Base-by-base conservation (phyloP, 2,329 filamentous ascomycete genomes). In the Colletotrichum magnum region DNA sequence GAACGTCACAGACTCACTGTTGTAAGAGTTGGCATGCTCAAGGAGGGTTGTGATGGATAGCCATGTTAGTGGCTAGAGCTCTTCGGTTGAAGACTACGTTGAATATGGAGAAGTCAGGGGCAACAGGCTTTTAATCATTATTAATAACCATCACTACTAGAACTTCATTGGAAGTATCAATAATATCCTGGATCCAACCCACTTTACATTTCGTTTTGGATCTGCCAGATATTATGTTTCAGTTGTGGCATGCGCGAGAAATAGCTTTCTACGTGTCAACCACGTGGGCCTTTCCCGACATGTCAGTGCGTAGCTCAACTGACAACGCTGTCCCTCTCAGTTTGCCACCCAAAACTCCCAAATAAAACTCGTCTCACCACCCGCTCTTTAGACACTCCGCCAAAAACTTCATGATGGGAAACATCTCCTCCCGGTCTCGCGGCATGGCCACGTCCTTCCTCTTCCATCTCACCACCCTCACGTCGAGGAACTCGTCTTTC, bases 401-500 rank as follows among this genome's bases (percentile, higher is more conserved):
- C 74, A 94, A 87, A 74, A 92, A 98, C 76, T 92, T 89, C 94
- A 98, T 98, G 69, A 98, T 87, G 0, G 95, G 94, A 75, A 95
- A 77, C 87, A 97, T 95, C 85, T 98, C 95, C 12, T 97, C 94
- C 61, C 92, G 86, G 77, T 87, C 92, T 53, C 85, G 84, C n/a
- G 94, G 94, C 95, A 98, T 97, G 1, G 87, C 87, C 79, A 97
- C 94, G 6, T 91, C 93, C 3, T 79, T 80, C 76, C 91, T 89
- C 75, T 86, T 88, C 89, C 93, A 96, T 75, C 88, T 88, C 64
- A 90, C 90, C 72, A 91, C 85, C 78, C 89, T 86, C 24, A 94
- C 89, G 74, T 90, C 85, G 72, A 85, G 82, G 79, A 95, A 96
- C 63, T 88, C 86, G 50, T 84, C 82, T 77, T 89, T 92, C 43